Base-by-base conservation (phyloP, 2,329 filamentous ascomycete species). In the Neonectria faginata region DNA sequence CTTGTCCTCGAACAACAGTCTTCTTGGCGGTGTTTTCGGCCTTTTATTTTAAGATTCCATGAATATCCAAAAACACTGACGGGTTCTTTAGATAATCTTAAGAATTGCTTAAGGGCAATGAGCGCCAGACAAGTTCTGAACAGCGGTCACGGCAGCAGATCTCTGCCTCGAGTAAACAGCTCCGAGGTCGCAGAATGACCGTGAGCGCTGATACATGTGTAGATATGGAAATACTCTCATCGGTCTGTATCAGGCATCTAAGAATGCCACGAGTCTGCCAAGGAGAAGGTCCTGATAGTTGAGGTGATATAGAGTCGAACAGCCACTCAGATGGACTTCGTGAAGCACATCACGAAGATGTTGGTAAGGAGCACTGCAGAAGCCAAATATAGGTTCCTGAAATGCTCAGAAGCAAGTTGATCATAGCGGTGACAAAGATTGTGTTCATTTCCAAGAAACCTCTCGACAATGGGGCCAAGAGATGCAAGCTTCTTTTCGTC, bases 401-500 rank as follows among this genome's bases (percentile, higher is more conserved):
- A 6, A 60, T 48, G 12, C 67, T 65, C 6, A 18, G 36, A 22
- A 57, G 39, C 20, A 61, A 64, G 16, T n/a, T 67, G 3, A 18
- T 31, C 16, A 53, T 47, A 12, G 48, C 57, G 1, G 22, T 52
- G 5, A 42, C 41, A 16, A 57, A 61, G 16, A 12, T 61, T 16
- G 41, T 59, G 10, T 50, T 53, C 3, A 18, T 54, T 1, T 18
- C n/a, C 2, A 41, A 39, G 12, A 54, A 39, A 12, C n/a, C 22
- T 25, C 11, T 3, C 18, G n/a, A 44, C 10, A 56, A 27, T 22
- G 51, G 56, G 4, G 50, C 61, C 16, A 66, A 52, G 16, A 70
- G 62, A 47, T 22, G 41, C 16, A 69, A 66, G 45, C 64, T 64
- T 22, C 29, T 45, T 9, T 60, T 69, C 16, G 47, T 67, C 22